phyloP scores from a whole-genome alignment of 176 grass and related monocot species.

The Leersia perrieri region DNA sequence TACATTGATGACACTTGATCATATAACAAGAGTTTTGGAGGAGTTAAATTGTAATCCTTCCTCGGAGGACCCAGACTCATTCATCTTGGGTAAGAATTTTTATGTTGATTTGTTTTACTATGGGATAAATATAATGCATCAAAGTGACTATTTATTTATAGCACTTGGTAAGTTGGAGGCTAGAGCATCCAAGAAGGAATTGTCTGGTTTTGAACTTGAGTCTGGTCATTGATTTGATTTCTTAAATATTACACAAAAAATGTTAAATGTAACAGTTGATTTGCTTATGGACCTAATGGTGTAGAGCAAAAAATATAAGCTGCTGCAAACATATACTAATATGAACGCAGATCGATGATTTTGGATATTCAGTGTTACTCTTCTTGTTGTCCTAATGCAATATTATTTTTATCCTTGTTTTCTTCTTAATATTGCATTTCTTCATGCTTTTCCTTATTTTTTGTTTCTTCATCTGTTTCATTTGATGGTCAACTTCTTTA shows the following conservation, averaged over 20 bases:
- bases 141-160: neutral
- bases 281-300: neutral
- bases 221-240: slow-evolving; percentile 13
- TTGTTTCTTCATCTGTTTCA: neutral
- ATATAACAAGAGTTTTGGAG: slow-evolving; percentile 64
- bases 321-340: neutral
- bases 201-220: neutral
- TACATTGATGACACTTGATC: slow-evolving; percentile 75
- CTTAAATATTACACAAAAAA: neutral
- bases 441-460: neutral
- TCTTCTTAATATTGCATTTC: neutral
- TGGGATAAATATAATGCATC: slow-evolving; percentile 1
- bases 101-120: slow-evolving; percentile 4
- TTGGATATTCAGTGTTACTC: neutral
- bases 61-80: slow-evolving; percentile 40
- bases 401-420: neutral
- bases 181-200: neutral
- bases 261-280: neutral
- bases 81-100: slow-evolving; percentile 55
- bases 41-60: slow-evolving; percentile 54
- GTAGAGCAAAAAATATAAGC: neutral
- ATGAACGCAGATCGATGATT: neutral
- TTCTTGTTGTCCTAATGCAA: neutral
- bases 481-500: neutral
- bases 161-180: neutral